Evolutionary conservation across 2,329 filamentous ascomycete species (phyloP).

Genomic region (Emmonsia crescens): DNA sequence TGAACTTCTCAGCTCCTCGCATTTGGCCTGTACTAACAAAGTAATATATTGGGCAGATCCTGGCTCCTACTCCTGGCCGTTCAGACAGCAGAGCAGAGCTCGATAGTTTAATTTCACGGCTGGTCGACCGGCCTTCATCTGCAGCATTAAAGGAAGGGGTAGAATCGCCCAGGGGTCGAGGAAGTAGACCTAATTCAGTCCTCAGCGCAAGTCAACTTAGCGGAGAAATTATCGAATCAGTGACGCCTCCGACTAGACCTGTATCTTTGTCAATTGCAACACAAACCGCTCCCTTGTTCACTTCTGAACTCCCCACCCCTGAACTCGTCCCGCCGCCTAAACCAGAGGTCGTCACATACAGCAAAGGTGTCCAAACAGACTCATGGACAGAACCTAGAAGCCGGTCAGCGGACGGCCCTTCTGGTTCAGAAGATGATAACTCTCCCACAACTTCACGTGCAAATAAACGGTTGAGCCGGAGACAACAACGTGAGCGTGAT

Average conservation of each 20-base stretch:
- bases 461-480: conserved; percentile 64
- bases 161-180: conserved; percentile 35
- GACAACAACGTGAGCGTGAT: conserved; percentile 71
- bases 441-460: conserved; percentile 43
- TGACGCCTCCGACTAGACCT: conserved; percentile 30
- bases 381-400: conserved; percentile 51
- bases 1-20: neutral
- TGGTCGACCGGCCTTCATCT: conserved; percentile 68
- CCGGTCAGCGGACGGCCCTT: conserved; percentile 43
- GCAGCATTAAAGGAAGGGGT: conserved; percentile 46
- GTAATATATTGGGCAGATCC: conserved; percentile 10
- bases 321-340: conserved; percentile 42
- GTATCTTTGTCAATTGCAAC: conserved; percentile 40
- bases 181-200: conserved; percentile 77
- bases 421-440: conserved; percentile 52
- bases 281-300: conserved; percentile 58
- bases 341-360: conserved; percentile 84
- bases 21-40: neutral
- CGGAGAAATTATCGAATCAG: conserved; percentile 47
- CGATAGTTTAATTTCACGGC: conserved; percentile 71
- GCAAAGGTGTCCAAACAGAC: conserved; percentile 88
- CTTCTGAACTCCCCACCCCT: conserved; percentile 61
- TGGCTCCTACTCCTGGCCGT: conserved; percentile 53
- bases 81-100: conserved; percentile 58
- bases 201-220: conserved; percentile 72